phyloP scores from a whole-genome alignment of 2,329 filamentous ascomycete genomes.

The Beauveria sp. region DNA sequence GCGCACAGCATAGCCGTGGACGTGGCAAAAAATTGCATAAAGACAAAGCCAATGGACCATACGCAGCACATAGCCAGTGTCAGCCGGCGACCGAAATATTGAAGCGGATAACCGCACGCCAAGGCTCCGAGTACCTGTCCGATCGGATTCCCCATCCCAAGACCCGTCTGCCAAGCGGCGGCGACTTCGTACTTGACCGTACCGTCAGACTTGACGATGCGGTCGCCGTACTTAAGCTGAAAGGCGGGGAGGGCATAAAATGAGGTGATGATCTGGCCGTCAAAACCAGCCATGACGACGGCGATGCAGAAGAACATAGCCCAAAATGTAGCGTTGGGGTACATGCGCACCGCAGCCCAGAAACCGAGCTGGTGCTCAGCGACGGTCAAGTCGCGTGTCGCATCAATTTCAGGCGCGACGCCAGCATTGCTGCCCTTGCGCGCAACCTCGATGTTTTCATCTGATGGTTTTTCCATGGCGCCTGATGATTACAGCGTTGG shows the following conservation, averaged over 20 bases:
- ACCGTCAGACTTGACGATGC: conserved; percentile 25
- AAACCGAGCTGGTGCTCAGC: conserved; percentile 21
- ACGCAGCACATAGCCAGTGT: conserved; percentile 37
- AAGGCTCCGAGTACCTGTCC: conserved; percentile 40
- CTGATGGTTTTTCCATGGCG: neutral
- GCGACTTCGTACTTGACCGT: conserved; percentile 37
- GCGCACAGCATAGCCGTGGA: conserved; percentile 49
- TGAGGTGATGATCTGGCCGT: conserved; percentile 30
- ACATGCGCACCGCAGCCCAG: conserved; percentile 32
- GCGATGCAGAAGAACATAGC: conserved; percentile 23
- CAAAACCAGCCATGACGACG: conserved; percentile 26
- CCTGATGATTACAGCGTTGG: neutral
- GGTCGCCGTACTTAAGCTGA: conserved; percentile 24
- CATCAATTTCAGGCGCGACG: conserved; percentile 14
- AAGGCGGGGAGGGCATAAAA: conserved; percentile 30
- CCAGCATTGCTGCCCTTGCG: neutral
- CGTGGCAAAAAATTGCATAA: conserved; percentile 56
- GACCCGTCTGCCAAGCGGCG: conserved; percentile 41
- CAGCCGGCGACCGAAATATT: conserved; percentile 35
- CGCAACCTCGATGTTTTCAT: neutral
- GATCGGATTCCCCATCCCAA: conserved; percentile 36
- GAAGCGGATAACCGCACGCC: conserved; percentile 21
- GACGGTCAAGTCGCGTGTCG: conserved; percentile 18
- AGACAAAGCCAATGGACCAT: conserved; percentile 45
- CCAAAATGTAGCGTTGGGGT: conserved; percentile 22